Percentiles rank a stretch among this genome's conserved stretches.
These are phyloP conservation scores for Fusarium brachygibbosum DNA, from an alignment of 2,329 filamentous ascomycete genomes.

Conservation along the genomic window DNA sequence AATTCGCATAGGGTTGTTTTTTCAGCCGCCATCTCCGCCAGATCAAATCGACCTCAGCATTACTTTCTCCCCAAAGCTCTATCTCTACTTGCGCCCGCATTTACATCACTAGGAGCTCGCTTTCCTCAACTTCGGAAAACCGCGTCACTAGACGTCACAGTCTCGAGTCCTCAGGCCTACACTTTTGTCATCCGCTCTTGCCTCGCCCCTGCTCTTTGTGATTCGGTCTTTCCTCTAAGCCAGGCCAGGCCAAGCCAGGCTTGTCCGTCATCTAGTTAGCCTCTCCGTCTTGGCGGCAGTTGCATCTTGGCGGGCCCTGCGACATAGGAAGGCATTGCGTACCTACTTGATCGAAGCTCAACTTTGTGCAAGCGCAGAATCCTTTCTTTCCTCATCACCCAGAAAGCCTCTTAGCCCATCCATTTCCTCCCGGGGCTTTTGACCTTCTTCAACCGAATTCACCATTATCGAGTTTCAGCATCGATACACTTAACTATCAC, in stretches of 20 bases:
- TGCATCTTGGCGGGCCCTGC: conserved; percentile 34
- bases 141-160: conserved; percentile 30
- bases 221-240: conserved; percentile 29
- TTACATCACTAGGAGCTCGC: conserved; percentile 11
- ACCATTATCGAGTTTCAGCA: conserved; percentile 13
- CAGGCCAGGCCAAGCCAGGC: conserved; percentile 37
- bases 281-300: conserved; percentile 41
- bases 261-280: conserved; percentile 29
- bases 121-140: conserved; percentile 2
- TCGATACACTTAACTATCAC: conserved; percentile 16
- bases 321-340: conserved; percentile 25
- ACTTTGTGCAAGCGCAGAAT: conserved; percentile 11
- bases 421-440: not conserved
- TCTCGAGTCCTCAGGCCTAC: conserved; percentile 3
- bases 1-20: conserved; percentile 8
- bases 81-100: conserved; percentile 19
- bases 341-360: conserved; percentile 26
- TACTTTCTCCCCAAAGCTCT: conserved; percentile 8
- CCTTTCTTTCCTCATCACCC: conserved; percentile 20
- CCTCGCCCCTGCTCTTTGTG: conserved; percentile 16
- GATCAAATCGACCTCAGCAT: conserved; percentile 19
- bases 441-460: conserved; percentile 10
- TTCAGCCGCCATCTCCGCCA: conserved; percentile 6
- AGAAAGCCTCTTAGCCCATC: not conserved
- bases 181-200: not conserved